Percentiles rank a stretch among this genome's conserved stretches.
phyloP scores from a whole-genome alignment of 2,329 filamentous ascomycete genomes.

The Apiospora kogelbergensis region DNA sequence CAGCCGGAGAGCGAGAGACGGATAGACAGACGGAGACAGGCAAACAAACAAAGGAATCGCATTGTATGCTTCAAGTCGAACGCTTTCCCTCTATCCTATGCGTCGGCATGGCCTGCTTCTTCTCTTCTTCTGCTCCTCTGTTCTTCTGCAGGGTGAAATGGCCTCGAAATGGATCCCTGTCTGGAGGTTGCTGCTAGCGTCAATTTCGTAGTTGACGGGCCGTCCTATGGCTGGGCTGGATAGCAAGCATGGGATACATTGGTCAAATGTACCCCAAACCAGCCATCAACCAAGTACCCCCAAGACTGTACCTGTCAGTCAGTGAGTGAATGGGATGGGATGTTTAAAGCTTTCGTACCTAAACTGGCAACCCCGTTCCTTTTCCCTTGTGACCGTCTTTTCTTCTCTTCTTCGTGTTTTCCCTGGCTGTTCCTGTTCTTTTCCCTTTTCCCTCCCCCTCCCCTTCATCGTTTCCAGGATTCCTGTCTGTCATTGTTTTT shows the following conservation, averaged over 20 bases:
- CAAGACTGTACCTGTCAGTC: conserved; percentile 11
- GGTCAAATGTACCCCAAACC: conserved; percentile 11
- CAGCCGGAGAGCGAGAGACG: not conserved
- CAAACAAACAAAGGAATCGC: not conserved
- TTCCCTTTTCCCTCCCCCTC: conserved; percentile 14
- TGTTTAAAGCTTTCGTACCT: conserved; percentile 23
- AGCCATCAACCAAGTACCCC: not conserved
- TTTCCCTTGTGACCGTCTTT: conserved; percentile 28
- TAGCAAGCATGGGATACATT: not conserved
- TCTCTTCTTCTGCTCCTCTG: not conserved
- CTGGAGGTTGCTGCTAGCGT: not conserved
- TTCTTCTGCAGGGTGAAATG: not conserved
- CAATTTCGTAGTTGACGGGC: conserved; percentile 10
- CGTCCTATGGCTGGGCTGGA: conserved; percentile 2
- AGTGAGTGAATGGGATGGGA: conserved; percentile 5
- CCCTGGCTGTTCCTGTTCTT: not conserved
- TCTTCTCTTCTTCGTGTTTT: conserved; percentile 18
- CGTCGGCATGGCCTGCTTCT: not conserved
- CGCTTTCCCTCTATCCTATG: not conserved
- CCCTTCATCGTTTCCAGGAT: conserved; percentile 12
- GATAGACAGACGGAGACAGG: not conserved
- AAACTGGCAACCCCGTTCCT: conserved; percentile 30
- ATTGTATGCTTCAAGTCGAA: not conserved
- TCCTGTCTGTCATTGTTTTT: not conserved
- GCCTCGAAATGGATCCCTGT: conserved; percentile 6